Percentiles rank a stretch among this genome's conserved stretches.
Conservation (phyloP, 352 stramenopile species). For the Globisporangium middletonii region DNA sequence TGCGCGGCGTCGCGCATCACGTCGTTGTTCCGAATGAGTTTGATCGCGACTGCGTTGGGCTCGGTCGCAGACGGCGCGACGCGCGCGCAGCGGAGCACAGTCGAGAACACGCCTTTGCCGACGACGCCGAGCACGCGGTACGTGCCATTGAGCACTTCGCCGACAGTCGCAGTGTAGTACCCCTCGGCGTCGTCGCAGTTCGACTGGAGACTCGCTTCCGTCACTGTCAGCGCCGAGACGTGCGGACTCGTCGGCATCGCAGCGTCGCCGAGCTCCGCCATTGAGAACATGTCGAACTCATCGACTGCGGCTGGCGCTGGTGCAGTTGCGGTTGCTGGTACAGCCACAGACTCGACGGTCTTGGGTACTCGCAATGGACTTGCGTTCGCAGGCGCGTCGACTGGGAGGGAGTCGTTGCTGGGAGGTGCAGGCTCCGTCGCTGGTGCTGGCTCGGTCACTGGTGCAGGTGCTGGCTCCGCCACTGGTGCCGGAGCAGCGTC, state of each 20-base stretch:
- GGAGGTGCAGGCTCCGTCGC: not conserved
- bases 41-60: slow-evolving; percentile 64
- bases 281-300: slow-evolving; percentile 87
- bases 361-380: too few species aligned
- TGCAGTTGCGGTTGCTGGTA: slow-evolving; percentile 10
- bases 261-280: slow-evolving; percentile 56
- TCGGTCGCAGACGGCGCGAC: slow-evolving; percentile 22
- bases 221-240: slow-evolving; percentile 31
- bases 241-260: slow-evolving; percentile 21
- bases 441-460: not conserved
- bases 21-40: slow-evolving; percentile 96
- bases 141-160: slow-evolving; percentile 88
- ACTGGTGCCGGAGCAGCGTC: not conserved
- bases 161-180: slow-evolving; percentile 96
- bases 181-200: slow-evolving; percentile 97
- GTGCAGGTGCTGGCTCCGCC: slow-evolving; percentile 7
- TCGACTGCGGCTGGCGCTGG: slow-evolving; percentile 29
- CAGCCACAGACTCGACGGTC: not conserved
- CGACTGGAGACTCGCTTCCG: slow-evolving; percentile 46
- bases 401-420: not conserved
- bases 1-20: slow-evolving; percentile 96
- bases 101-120: slow-evolving; percentile 98
- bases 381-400: not conserved
- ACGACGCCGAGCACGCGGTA: slow-evolving; percentile 93
- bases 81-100: slow-evolving; percentile 93